Evolutionary conservation across 371 early-diverging fungal genomes (phyloP), one percentile per base, ranked within the genome.

Genomic region (Zychaea mexicana): DNA sequence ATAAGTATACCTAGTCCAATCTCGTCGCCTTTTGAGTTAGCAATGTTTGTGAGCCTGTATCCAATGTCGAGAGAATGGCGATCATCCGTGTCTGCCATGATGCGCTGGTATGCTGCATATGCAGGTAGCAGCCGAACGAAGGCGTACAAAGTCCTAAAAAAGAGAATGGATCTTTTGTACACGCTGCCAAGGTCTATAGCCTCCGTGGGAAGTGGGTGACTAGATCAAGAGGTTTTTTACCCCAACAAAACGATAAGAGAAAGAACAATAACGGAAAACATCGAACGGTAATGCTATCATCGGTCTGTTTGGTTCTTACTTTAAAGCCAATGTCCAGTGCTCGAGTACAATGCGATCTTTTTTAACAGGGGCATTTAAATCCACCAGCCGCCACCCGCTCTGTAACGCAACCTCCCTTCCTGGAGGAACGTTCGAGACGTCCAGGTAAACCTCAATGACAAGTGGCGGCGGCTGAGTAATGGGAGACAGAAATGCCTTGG

Each of bases 151-250:
- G 93, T 87, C 38, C 96, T 83, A 74, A 96, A 96, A 64, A 94
- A 94, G 21, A 92, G 84, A 59, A 94, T 92, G 6, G 90, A 90
- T 52, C 92, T 88, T 74, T 96, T 96, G 82, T 96, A 96, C 13
- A 94, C 82, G 46, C 88, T 85, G 2, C 94, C 91, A n/a, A 93
- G 79, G 22, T 49, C 49, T 3, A 49, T 32, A 9, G 81, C 72
- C 12, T 82, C 80, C 27, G 83, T 72, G 19, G 88, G 84, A 31
- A 77, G 65, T 6, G 82, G 80, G 38, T 76, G 79, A 27, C 86
- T 85, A 62, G 13, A 38, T 13, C 32, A 30, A 63, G n/a, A n/a
- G n/a, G n/a, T 42, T 10, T 36, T 2, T 7, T 28, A n/a, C 3
- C 57, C 57, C 33, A 33, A 57, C 22, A 39, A 54, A 22, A 21